These are phyloP conservation scores for Cicer chorassanicum DNA, from an alignment of 306 rosid species.

Conservation along the genomic window DNA sequence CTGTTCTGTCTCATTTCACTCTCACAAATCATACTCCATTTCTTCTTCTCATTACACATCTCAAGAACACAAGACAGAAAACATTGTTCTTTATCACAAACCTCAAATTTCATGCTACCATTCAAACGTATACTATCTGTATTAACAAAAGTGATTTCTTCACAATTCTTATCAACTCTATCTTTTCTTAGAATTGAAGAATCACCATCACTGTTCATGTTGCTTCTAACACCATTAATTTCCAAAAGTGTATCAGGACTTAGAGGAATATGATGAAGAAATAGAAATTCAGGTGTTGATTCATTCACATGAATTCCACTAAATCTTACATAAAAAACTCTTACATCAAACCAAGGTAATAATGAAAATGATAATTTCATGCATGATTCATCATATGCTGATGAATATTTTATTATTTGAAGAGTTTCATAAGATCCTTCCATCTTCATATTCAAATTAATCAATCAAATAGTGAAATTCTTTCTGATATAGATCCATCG, in stretches of 20 bases:
- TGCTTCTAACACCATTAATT: constrained; percentile 78
- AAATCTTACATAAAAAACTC: constrained; percentile 86
- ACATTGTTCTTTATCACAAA: constrained; percentile 70
- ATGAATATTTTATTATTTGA: constrained; percentile 69
- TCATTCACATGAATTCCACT: constrained; percentile 73
- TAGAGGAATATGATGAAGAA: constrained; percentile 77
- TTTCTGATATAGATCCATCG: constrained; percentile 1
- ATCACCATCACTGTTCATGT: constrained; percentile 67
- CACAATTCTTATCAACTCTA: constrained; percentile 82
- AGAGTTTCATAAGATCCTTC: constrained; percentile 57
- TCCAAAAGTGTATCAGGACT: constrained; percentile 81
- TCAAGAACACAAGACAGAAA: constrained; percentile 77
- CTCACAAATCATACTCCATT: constrained; percentile 83
- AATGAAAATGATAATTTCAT: constrained; percentile 55
- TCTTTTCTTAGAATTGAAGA: constrained; percentile 85
- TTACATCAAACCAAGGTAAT: constrained; percentile 81
- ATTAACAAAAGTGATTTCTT: constrained; percentile 84
- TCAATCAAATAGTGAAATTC: constrained; percentile 43
- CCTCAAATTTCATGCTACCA: constrained; percentile 81
- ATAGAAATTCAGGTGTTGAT: constrained; percentile 72
- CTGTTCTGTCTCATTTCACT: constrained; percentile 56
- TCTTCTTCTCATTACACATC: constrained; percentile 64
- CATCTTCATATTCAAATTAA: constrained; percentile 67
- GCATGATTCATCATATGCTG: constrained; percentile 62
- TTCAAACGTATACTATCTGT: constrained; percentile 80